phyloP scores from a whole-genome alignment of 371 early-diverging fungal species.

The Syncephalastrum sp. region DNA sequence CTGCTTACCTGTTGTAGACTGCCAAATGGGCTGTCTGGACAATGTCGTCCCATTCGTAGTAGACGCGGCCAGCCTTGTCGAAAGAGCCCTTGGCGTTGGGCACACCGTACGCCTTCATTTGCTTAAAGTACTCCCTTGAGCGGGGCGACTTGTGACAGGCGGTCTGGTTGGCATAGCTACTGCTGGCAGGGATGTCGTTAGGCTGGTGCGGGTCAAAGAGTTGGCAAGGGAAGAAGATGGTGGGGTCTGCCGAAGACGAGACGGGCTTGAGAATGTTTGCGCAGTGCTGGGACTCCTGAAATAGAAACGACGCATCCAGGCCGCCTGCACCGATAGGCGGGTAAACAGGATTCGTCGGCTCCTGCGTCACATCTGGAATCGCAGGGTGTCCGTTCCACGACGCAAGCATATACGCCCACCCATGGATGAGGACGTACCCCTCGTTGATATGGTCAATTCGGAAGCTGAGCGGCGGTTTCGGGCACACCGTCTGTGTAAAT shows the following conservation, averaged over 20 bases:
- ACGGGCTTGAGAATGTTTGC: slow-evolving; percentile 51
- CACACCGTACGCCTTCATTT: slow-evolving; percentile 36
- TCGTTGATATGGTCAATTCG: slow-evolving; percentile 37
- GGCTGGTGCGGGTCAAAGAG: slow-evolving; percentile 39
- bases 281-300: slow-evolving; percentile 72
- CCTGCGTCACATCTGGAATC: slow-evolving; percentile 34
- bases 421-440: slow-evolving; percentile 57
- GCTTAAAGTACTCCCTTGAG: slow-evolving; percentile 34
- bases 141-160: slow-evolving; percentile 65
- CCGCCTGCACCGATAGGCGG: slow-evolving; percentile 69
- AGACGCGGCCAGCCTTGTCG: slow-evolving; percentile 59
- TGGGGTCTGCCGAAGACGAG: slow-evolving; percentile 30
- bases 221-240: slow-evolving; percentile 72
- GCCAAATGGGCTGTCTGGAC: slow-evolving; percentile 49
- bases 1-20: slow-evolving; percentile 72
- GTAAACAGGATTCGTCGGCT: slow-evolving; percentile 55
- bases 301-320: slow-evolving; percentile 74
- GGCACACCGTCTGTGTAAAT: slow-evolving; percentile 61
- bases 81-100: slow-evolving; percentile 31
- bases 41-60: slow-evolving; percentile 76
- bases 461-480: slow-evolving; percentile 45
- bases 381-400: slow-evolving; percentile 58
- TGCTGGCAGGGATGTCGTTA: slow-evolving; percentile 39
- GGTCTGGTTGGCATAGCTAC: slow-evolving; percentile 48
- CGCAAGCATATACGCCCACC: slow-evolving; percentile 59